Evolutionary conservation across 2,329 filamentous ascomycete genomes (phyloP).

Genomic region (Colletotrichum liaoningense): DNA sequence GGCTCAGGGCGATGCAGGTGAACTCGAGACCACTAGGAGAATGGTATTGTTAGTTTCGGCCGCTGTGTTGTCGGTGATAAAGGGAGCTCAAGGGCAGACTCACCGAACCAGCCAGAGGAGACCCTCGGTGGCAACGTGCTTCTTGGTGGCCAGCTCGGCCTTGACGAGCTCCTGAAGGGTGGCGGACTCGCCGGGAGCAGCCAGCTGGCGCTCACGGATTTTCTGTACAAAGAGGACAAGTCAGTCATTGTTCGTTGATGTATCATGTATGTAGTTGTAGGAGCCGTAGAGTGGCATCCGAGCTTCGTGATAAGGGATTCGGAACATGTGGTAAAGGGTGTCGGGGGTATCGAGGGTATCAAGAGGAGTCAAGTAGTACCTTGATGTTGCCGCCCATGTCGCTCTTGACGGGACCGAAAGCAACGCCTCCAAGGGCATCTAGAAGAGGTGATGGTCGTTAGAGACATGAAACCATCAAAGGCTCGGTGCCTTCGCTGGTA

Average conservation of each 20-base stretch:
- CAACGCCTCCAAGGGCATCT: constrained; percentile 76
- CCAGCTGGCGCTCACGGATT: constrained; percentile 85
- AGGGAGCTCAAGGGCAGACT: constrained; percentile 38
- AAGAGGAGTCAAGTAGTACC: constrained; percentile 59
- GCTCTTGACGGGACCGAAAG: constrained; percentile 90
- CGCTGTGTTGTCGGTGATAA: too few relatives aligned
- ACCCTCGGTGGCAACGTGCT: constrained; percentile 89
- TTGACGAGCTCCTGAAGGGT: constrained; percentile 86
- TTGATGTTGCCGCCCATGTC: constrained; percentile 94
- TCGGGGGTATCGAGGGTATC: constrained; percentile 24
- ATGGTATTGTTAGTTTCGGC: constrained; percentile 2
- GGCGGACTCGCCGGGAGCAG: constrained; percentile 80
- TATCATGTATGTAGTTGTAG: not conserved
- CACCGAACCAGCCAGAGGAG: constrained; percentile 92
- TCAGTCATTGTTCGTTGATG: not conserved
- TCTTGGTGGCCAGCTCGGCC: constrained; percentile 91
- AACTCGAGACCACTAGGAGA: constrained; percentile 86
- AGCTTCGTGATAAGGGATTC: not conserved
- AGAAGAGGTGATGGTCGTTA: constrained; percentile 1
- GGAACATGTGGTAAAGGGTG: constrained; percentile 2
- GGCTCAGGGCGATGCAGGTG: constrained; percentile 84
- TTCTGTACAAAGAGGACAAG: constrained; percentile 68
- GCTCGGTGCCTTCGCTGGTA: not conserved
- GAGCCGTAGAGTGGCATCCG: not conserved
- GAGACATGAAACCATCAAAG: not conserved